phyloP scores from a whole-genome alignment of 495 filamentous ascomycete genomes.

The Bombardia bombarda region DNA sequence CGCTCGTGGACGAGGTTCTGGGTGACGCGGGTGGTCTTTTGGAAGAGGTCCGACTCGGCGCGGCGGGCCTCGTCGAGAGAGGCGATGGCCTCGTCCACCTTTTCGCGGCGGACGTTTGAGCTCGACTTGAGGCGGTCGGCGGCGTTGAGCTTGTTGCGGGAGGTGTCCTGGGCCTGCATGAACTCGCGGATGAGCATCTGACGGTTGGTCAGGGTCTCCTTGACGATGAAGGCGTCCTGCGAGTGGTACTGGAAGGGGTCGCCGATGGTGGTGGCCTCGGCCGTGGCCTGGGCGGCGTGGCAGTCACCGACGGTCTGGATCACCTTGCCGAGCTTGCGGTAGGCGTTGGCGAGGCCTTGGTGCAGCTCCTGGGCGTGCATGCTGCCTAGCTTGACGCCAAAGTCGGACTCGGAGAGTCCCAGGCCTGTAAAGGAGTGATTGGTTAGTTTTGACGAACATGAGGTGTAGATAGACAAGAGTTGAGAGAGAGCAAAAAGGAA shows the following conservation, averaged over 20 bases:
- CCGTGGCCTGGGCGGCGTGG: conserved; percentile 95
- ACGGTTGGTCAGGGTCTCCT: conserved; percentile 96
- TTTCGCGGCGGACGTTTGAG: conserved; percentile 78
- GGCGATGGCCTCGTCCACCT: conserved; percentile 91
- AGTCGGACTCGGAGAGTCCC: conserved; percentile 86
- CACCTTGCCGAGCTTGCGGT: conserved; percentile 88
- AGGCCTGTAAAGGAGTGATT: conserved; percentile 48
- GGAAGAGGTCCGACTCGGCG: conserved; percentile 67
- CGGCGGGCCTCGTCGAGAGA: conserved; percentile 78
- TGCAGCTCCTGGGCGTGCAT: conserved; percentile 89
- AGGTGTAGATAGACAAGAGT: neutral
- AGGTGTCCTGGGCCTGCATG: conserved; percentile 73
- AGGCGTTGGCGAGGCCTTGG: conserved; percentile 76
- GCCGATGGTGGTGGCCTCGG: conserved; percentile 88
- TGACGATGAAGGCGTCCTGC: conserved; percentile 93
- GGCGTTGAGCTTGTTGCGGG: conserved; percentile 69
- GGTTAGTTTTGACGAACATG: neutral
- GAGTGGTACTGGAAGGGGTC: conserved; percentile 95
- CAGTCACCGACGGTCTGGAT: conserved; percentile 90
- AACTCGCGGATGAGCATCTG: conserved; percentile 97
- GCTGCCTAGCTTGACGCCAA: conserved; percentile 76
- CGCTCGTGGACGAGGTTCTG: conserved; percentile 82
- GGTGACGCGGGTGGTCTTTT: conserved; percentile 82
- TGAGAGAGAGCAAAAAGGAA: neutral
- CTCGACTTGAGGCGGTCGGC: conserved; percentile 82